Percentiles rank a stretch among this genome's conserved stretches.
phyloP scores from a whole-genome alignment of 129 eudicot genomes.

The Ambrosia artemisiifolia region DNA sequence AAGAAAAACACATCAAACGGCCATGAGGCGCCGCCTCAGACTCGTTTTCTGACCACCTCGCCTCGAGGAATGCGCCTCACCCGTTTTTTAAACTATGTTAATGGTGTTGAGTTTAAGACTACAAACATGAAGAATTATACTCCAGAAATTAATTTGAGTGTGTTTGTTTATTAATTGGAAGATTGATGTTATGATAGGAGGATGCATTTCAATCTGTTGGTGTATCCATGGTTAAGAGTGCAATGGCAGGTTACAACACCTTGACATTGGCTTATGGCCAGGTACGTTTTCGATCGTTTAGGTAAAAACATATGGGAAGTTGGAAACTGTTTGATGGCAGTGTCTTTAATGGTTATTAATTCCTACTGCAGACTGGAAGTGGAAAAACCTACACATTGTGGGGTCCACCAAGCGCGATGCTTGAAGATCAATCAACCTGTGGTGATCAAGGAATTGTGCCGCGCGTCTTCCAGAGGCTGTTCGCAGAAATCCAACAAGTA shows the following conservation, averaged over 20 bases:
- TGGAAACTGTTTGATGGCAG: not conserved
- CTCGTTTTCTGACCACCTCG: no score
- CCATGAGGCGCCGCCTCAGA: no score
- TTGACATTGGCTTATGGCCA: conserved; percentile 86
- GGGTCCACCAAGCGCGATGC: conserved; percentile 99
- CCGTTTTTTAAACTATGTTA: not conserved
- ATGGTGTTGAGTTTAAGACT: not conserved
- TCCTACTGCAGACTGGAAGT: conserved; percentile 69
- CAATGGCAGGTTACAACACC: conserved; percentile 89
- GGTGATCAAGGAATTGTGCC: conserved; percentile 88
- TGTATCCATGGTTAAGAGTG: conserved; percentile 75
- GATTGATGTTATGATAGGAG: conserved; percentile 46
- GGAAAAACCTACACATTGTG: conserved; percentile 96
- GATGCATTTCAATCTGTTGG: conserved; percentile 77
- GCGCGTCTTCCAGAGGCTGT: conserved; percentile 74
- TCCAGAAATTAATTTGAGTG: not conserved
- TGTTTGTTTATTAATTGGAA: conserved; percentile 1
- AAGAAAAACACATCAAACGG: no score
- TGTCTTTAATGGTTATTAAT: conserved; percentile 12
- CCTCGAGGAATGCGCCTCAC: no score
- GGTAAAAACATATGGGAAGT: not conserved
- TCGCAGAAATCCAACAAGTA: conserved; percentile 81
- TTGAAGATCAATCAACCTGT: conserved; percentile 53
- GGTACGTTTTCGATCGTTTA: conserved; percentile 32
- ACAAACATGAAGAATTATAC: not conserved